Conservation (phyloP, 768 basidiomycete species). For the Galerina marginata region DNA sequence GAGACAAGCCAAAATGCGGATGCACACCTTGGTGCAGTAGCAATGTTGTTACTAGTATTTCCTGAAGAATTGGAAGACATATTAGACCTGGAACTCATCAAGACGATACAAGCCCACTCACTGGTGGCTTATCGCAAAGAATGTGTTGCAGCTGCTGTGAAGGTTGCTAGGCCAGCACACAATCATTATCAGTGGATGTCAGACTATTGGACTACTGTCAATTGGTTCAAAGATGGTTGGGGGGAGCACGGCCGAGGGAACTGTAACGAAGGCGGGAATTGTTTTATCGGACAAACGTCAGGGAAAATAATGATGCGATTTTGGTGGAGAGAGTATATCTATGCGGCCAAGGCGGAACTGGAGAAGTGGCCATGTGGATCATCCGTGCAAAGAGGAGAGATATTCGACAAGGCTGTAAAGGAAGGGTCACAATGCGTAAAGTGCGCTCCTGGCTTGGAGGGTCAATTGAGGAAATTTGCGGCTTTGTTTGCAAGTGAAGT, state of each 20-base stretch:
- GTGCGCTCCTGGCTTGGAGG: background rate
- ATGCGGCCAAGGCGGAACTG: background rate
- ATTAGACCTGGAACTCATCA: background rate
- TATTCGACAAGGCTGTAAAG: background rate
- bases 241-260: background rate
- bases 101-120: background rate
- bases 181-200: background rate
- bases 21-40: background rate
- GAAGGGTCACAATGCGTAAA: background rate
- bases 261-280: background rate
- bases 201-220: background rate
- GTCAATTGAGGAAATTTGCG: background rate
- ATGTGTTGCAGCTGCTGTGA: background rate
- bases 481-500: background rate
- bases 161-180: background rate
- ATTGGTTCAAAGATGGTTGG: background rate
- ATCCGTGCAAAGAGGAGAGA: background rate
- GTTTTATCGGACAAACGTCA: background rate
- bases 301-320: background rate
- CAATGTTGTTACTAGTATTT: background rate
- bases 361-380: background rate
- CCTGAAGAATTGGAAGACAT: background rate
- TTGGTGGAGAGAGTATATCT: background rate
- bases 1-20: background rate
- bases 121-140: background rate